Evolutionary conservation across 1,284 basidiomycete genomes (phyloP), one percentile per base, ranked within the genome.

Genomic region (Filobasidium uniguttulatum): DNA sequence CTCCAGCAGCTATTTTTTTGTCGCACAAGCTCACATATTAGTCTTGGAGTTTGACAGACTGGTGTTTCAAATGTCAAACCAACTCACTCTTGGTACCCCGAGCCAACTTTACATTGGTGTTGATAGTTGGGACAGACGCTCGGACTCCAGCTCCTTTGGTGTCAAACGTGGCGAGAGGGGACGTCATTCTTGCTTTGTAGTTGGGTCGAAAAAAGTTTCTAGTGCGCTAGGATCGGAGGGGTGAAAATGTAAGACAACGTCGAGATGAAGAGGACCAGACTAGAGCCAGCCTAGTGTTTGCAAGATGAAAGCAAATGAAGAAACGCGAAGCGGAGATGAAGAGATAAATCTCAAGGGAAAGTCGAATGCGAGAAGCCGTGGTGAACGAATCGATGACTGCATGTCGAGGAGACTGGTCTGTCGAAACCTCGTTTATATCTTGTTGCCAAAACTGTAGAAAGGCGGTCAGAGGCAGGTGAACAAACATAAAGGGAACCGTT

Each of bases 51-150:
- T n/a, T 10, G n/a, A 33, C 10, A n/a, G 31, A 33, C n/a, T n/a
- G n/a, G n/a, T n/a, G n/a, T n/a, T 5, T 12, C 17, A 40, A 20
- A 40, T 20, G n/a, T 34, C 15, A 34, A 34, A 34, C 33, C n/a
- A n/a, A 26, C 40, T 43, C 40, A 43, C 40, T 43, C 23, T 43
- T 43, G 12, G 26, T 29, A n/a, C 40, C 40, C 5, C 40, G 23
- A 8, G 40, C 22, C 25, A 43, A n/a, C 23, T 43, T 43, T 23
- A 43, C 26, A n/a, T 43, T 19, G 26, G 40, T 43, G 26, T 43
- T 43, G 40, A 43, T 43, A 26, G 25, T 43, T 12, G 40, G 40
- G 15, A 43, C 23, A 4, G 26, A 3, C 9, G 25, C 40, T 26
- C 26, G 23, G 40, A 29, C 10, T 3, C 26, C 26, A 23, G 29